Evolutionary conservation across 208 protist genomes (phyloP).

Genomic region (Trypanosoma congolense): DNA sequence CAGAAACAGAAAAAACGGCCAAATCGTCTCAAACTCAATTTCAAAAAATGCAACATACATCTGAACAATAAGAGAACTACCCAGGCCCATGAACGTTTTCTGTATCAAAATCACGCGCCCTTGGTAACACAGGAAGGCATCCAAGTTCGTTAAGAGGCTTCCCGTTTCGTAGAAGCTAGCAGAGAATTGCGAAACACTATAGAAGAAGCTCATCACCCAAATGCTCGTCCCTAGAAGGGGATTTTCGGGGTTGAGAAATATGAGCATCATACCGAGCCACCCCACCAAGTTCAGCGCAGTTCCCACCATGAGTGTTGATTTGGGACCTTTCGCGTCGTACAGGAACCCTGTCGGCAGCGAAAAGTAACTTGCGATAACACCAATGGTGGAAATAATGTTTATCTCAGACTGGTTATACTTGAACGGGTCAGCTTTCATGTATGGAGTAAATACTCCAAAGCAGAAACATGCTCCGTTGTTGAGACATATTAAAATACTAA

Average conservation of each 20-base stretch:
- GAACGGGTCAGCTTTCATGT: constrained; percentile 51
- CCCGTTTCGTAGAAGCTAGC: constrained; percentile 82
- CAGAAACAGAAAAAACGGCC: constrained; percentile 65
- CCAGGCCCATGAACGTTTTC: constrained; percentile 86
- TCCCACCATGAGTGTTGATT: constrained; percentile 41
- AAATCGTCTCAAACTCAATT: constrained; percentile 28
- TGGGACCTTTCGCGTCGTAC: constrained; percentile 60
- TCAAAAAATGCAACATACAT: constrained; percentile 76
- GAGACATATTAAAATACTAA: constrained; percentile 70
- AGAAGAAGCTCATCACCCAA: constrained; percentile 56
- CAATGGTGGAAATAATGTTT: constrained; percentile 61
- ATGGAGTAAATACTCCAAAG: constrained; percentile 72
- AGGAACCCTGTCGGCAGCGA: constrained; percentile 75
- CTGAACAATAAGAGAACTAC: constrained; percentile 67
- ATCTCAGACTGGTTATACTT: constrained; percentile 57
- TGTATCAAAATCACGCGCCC: constrained; percentile 78
- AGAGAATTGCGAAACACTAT: constrained; percentile 71
- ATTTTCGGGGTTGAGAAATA: constrained; percentile 43
- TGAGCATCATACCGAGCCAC: constrained; percentile 65
- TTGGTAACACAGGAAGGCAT: constrained; percentile 67
- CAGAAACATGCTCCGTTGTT: constrained; percentile 81
- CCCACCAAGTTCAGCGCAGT: constrained; percentile 59
- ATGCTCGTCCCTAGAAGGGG: constrained; percentile 39
- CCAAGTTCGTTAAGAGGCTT: constrained; percentile 69
- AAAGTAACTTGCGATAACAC: constrained; percentile 77